phyloP scores from a whole-genome alignment of 2,329 filamentous ascomycete genomes.

The Scolecobasidium constrictum region DNA sequence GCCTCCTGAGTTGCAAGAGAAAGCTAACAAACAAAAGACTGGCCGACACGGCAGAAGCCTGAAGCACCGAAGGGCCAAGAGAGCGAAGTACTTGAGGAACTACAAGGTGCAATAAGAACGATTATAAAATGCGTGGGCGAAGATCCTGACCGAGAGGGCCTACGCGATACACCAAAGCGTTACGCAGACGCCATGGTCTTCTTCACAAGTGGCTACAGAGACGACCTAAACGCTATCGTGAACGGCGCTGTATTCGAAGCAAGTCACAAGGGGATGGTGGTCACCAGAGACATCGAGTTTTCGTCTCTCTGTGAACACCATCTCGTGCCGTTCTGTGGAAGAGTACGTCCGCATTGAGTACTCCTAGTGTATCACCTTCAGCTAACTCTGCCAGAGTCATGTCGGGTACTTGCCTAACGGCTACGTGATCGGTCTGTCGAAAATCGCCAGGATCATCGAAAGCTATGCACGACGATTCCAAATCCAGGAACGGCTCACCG shows the following conservation, averaged over 20 bases:
- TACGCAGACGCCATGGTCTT: slow-evolving; percentile 93
- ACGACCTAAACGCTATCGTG: slow-evolving; percentile 83
- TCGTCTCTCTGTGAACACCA: slow-evolving; percentile 95
- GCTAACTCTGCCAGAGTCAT: slow-evolving; percentile 59
- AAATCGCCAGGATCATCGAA: slow-evolving; percentile 88
- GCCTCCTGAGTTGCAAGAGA: background rate
- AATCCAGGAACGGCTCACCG: slow-evolving; percentile 91
- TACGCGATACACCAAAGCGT: slow-evolving; percentile 59
- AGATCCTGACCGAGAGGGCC: slow-evolving; percentile 51
- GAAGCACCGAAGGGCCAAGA: slow-evolving; percentile 48
- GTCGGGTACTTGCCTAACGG: slow-evolving; percentile 93
- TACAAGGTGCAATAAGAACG: slow-evolving; percentile 50
- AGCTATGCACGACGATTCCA: slow-evolving; percentile 92
- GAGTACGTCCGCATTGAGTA: slow-evolving; percentile 42
- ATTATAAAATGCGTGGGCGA: slow-evolving; percentile 56
- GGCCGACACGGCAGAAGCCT: slow-evolving; percentile 51
- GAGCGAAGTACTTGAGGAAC: slow-evolving; percentile 44
- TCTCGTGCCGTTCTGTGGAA: slow-evolving; percentile 89
- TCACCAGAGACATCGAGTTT: slow-evolving; percentile 93
- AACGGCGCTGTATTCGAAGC: slow-evolving; percentile 93
- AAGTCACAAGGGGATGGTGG: slow-evolving; percentile 91
- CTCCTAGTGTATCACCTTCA: background rate
- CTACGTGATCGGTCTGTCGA: slow-evolving; percentile 88
- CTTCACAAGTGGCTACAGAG: slow-evolving; percentile 93
- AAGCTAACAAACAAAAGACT: slow-evolving; percentile 30